Conservation (phyloP, 169 alveolate species). For the Pseudocohnilembus persalinus region DNA sequence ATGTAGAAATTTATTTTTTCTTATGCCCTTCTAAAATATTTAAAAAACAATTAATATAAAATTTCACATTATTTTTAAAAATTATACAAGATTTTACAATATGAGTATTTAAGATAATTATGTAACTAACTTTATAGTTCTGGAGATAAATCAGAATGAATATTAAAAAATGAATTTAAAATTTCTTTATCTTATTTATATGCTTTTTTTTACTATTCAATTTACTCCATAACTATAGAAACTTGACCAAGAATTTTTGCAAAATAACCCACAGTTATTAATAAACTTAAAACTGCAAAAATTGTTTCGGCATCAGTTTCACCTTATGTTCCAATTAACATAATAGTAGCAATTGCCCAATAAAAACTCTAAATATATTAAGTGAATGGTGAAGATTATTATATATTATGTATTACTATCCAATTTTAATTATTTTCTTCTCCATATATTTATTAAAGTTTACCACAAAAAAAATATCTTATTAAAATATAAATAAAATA, state of each 20-base stretch:
- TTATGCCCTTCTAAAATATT: not conserved
- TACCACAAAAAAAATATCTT: too few relatives aligned
- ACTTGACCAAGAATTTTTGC: not conserved
- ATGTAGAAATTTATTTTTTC: not conserved
- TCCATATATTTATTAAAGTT: too few relatives aligned
- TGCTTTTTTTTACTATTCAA: not conserved
- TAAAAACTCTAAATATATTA: not conserved
- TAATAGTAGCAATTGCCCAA: not conserved
- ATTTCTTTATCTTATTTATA: not conserved
- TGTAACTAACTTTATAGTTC: not conserved
- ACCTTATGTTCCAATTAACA: not conserved
- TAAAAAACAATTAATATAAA: too few relatives aligned
- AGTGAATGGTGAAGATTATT: not conserved
- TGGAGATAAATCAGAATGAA: not conserved
- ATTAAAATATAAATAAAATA: too few relatives aligned
- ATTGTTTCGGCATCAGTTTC: not conserved
- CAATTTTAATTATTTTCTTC: not conserved
- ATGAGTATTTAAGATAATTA: not conserved
- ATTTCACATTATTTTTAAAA: too few relatives aligned
- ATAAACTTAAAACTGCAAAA: not conserved
- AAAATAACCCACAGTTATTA: not conserved
- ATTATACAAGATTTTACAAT: too few relatives aligned
- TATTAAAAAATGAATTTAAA: not conserved
- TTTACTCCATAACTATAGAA: not conserved
- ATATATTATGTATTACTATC: not conserved